Base-by-base conservation (phyloP, 2,329 filamentous ascomycete species). In the Plectosphaerella plurivora region DNA sequence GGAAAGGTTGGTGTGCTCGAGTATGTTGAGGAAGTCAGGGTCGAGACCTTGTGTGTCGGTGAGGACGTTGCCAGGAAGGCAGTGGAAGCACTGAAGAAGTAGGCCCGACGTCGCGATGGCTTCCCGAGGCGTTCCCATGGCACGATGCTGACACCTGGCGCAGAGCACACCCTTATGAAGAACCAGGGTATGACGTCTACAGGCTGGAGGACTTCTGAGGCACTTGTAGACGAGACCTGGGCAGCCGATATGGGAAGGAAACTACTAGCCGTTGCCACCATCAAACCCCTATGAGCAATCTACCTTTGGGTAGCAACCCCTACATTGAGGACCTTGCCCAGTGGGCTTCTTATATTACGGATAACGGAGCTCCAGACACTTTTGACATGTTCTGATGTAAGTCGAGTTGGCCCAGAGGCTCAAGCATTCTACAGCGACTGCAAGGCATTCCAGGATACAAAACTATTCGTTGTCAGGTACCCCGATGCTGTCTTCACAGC, bases 11-110 rank as follows among this genome's bases (percentile, higher is more conserved):
- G 84, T 1, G 37, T 71, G 41, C 60, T 88, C 1, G 83, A 88
- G 65, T 65, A 81, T 53, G 73, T 82, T 0, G 73, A 78, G 4
- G 86, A 89, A 65, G 73, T 79, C 2, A 75, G 77, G 47, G 81
- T 87, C 15, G 86, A 90, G 71, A 79, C 80, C 1, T 62, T 87
- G 3, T 85, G 83, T 61, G 59, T 82, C 1, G 83, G 84, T 0
- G 76, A 79, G 59, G 80, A 86, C 9, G 73, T 80, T 16, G 73
- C 74, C 0, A 73, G 70, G 55, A 74, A 73, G 39, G 86, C 78
- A 1, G 84, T 89, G 0, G 75, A 74, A 28, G 86, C 83, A 5
- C 63, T 90, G 67, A 89, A 87, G 66, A 33, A 33, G 28, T 33
- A 12, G 8, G 28, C 7, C 28, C 3, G 4, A 8, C 28, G 4